Conservation (phyloP, 2,329 filamentous ascomycete genomes). For the Diaporthe capsici region DNA sequence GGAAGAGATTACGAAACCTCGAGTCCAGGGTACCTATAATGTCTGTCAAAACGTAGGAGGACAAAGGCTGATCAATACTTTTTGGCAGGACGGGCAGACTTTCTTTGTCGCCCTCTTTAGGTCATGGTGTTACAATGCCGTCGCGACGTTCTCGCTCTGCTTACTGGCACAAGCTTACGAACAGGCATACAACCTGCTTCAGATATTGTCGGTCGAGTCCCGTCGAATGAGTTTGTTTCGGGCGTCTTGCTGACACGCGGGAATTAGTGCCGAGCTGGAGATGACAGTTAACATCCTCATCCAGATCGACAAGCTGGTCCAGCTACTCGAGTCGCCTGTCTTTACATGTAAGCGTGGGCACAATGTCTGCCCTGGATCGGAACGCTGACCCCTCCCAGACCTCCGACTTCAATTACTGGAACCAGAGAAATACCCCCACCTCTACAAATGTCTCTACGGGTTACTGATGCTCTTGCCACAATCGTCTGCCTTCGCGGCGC, state of each 20-base stretch:
- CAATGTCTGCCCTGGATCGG: neutral
- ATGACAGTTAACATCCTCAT: constrained; percentile 99
- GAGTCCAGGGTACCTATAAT: constrained; percentile 77
- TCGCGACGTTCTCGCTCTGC: constrained; percentile 96
- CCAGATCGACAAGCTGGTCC: constrained; percentile 98
- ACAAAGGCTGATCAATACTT: neutral
- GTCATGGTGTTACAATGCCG: constrained; percentile 98
- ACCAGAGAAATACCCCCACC: constrained; percentile 92
- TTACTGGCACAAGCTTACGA: constrained; percentile 97
- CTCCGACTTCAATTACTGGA: constrained; percentile 94
- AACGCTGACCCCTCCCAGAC: constrained; percentile 66
- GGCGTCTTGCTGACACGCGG: constrained; percentile 45
- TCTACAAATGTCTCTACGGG: constrained; percentile 98
- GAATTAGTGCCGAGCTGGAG: constrained; percentile 86
- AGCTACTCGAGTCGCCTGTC: constrained; percentile 95
- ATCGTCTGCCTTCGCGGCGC: constrained; percentile 94
- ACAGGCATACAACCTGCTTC: constrained; percentile 94
- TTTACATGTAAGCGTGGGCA: constrained; percentile 84
- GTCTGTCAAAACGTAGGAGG: neutral
- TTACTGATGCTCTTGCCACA: constrained; percentile 98
- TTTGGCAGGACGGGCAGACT: constrained; percentile 84
- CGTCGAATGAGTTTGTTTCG: neutral
- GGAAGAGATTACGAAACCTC: constrained; percentile 90
- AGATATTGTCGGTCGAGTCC: constrained; percentile 80
- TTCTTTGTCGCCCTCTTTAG: constrained; percentile 96